phyloP scores from a whole-genome alignment of 1,284 basidiomycete species.

The Puccinia coronata region DNA sequence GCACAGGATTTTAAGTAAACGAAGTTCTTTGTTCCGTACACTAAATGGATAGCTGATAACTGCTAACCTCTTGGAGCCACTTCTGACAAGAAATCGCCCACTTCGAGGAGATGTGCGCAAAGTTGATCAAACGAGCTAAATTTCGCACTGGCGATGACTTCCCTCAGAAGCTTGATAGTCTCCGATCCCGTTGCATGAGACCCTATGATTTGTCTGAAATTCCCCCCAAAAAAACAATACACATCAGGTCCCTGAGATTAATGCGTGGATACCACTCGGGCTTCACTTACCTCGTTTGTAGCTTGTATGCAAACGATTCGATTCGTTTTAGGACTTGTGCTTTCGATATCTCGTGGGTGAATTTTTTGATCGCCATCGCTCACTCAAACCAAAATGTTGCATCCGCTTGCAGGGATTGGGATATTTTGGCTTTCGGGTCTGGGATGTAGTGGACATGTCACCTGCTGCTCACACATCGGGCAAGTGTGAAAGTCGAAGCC shows the following conservation, averaged over 20 bases:
- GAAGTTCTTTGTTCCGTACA: neutral
- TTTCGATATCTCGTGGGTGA: slow-evolving; percentile 44
- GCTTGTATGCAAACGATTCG: slow-evolving; percentile 22
- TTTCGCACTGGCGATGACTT: slow-evolving; percentile 37
- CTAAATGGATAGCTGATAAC: neutral
- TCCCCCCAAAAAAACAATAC: neutral
- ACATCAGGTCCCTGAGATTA: neutral
- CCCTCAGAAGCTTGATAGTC: slow-evolving; percentile 39
- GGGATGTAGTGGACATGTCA: too few species aligned
- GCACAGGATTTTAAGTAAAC: neutral
- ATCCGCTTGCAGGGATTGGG: too few species aligned
- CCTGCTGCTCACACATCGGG: too few species aligned
- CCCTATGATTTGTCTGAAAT: slow-evolving; percentile 41
- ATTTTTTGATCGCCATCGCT: slow-evolving; percentile 35
- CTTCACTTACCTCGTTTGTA: slow-evolving; percentile 13
- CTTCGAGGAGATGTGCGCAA: slow-evolving; percentile 26
- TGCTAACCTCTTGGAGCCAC: slow-evolving; percentile 40
- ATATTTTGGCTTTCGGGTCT: too few species aligned
- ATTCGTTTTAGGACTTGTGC: slow-evolving; percentile 36
- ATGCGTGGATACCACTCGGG: neutral
- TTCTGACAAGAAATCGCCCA: slow-evolving; percentile 21
- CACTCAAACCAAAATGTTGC: too few species aligned
- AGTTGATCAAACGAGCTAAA: slow-evolving; percentile 48
- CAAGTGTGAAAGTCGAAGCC: too few species aligned
- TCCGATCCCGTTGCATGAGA: slow-evolving; percentile 35